These are phyloP conservation scores for Boletus tomentosulus DNA, from an alignment of 768 basidiomycete genomes.

Conservation along the genomic window DNA sequence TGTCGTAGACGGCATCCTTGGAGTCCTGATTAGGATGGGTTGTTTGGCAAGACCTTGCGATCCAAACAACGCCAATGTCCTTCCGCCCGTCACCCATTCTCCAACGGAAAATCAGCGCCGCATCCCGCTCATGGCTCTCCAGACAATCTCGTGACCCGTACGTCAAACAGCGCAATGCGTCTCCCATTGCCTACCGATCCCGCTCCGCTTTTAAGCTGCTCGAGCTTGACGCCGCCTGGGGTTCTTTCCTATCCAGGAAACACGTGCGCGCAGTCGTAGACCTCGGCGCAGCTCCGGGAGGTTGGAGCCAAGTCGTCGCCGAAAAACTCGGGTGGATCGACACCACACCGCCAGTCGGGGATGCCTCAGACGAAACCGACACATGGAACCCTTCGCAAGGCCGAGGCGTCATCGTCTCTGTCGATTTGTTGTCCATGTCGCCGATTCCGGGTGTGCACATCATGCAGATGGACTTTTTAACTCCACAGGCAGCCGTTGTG, in stretches of 20 bases:
- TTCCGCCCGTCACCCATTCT: slow-evolving; percentile 36
- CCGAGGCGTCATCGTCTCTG: slow-evolving; percentile 56
- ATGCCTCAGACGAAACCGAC: background rate
- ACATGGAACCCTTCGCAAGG: slow-evolving; percentile 25
- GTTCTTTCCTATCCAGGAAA: slow-evolving; percentile 45
- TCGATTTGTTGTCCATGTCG: slow-evolving; percentile 73
- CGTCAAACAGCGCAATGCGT: slow-evolving; percentile 51
- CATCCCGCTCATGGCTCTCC: slow-evolving; percentile 60
- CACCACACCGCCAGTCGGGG: background rate
- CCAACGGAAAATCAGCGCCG: slow-evolving; percentile 33
- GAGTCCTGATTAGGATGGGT: background rate
- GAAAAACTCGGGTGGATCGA: slow-evolving; percentile 52
- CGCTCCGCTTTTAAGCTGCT: slow-evolving; percentile 91
- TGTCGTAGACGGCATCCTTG: slow-evolving; percentile 18
- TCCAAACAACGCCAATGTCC: slow-evolving; percentile 31
- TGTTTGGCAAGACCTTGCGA: slow-evolving; percentile 23
- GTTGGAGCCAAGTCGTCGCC: slow-evolving; percentile 87
- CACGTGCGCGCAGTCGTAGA: slow-evolving; percentile 71
- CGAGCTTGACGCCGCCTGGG: slow-evolving; percentile 62
- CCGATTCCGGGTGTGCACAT: slow-evolving; percentile 71
- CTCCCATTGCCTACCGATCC: slow-evolving; percentile 59
- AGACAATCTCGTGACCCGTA: slow-evolving; percentile 71
- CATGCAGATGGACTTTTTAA: slow-evolving; percentile 77
- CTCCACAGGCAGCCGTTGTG: slow-evolving; percentile 41
- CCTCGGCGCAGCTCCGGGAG: slow-evolving; percentile 89